Percentiles rank a stretch among this genome's conserved stretches.
Evolutionary conservation across 345 rosid genomes (phyloP).

Genomic region (Gossypium longicalyx): DNA sequence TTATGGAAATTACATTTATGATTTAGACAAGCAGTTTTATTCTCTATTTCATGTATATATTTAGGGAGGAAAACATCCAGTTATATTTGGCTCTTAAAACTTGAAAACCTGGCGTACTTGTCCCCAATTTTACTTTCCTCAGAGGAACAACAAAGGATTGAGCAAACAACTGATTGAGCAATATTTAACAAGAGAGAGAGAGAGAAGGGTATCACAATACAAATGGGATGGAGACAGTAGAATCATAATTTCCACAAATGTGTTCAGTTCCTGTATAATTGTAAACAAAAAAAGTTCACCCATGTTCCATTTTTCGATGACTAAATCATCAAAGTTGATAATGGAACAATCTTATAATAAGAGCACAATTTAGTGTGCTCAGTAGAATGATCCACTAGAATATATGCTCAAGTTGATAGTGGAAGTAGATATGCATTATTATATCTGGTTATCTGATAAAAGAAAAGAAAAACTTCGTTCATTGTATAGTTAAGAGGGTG

Average conservation of each 20-base stretch:
- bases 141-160: background rate
- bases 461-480: conserved; percentile 12
- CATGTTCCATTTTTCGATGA: background rate
- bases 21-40: background rate
- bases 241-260: background rate
- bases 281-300: background rate
- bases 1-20: background rate
- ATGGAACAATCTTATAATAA: background rate
- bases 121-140: background rate
- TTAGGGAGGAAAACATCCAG: background rate
- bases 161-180: background rate
- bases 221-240: background rate
- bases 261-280: background rate
- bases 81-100: background rate
- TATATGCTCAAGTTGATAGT: too few relatives aligned
- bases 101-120: background rate
- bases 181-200: background rate
- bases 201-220: background rate
- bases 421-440: too few relatives aligned
- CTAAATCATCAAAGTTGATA: background rate
- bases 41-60: background rate
- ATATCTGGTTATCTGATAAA: too few relatives aligned
- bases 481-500: conserved; percentile 12
- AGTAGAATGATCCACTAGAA: background rate
- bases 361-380: background rate